Evolutionary conservation across 2,329 filamentous ascomycete species (phyloP), one percentile per base, ranked within the genome.

Genomic region (Venturia pyrina): DNA sequence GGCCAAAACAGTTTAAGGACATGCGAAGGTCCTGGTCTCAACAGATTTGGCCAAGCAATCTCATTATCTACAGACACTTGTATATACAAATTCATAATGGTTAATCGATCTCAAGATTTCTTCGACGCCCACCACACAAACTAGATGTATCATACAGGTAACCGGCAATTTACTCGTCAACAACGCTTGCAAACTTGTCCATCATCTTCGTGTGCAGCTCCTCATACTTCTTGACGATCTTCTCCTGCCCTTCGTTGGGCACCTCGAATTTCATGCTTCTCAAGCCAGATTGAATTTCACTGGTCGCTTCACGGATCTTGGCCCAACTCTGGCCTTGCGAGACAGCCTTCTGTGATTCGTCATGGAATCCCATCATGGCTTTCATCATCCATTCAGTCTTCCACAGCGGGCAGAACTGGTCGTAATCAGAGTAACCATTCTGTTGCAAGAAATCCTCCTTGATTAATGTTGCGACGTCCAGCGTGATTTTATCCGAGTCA

Each of bases 341-440:
- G 74, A 99, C 85, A 7, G 91, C 92, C 85, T 97, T 98, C 78
- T 98, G 93, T 32, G 91, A 88, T 82, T 99, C 95, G 73, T 99
- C 96, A 76, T 97, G 91, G 85, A 93, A 99, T 67, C 89, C 90
- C 83, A 99, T 90, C 87, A 99, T 98, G 69, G 91, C 89, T 85
- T 96, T 97, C 95, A 99, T 99, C 95, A 99, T 98, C 89, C 95
- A 99, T 78, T 96, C 90, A 0, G 95, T 99, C 88, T 99, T 99
- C 95, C 95, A 99, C 74, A 99, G 85, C 62, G 95, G 95, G 76
- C 95, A 99, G 87, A 96, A 99, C 81, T 98, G 93, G 76, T 99
- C 95, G 77, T 99, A 98, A 79, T 98, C 91, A 71, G 90, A 95
- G 86, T 99, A 99, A 69, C 95, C 95, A 81, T 99, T 99, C 78